Evolutionary conservation across 495 filamentous ascomycete species (phyloP), one percentile per base, ranked within the genome.

Genomic region (Xanthoparmelia taractica): DNA sequence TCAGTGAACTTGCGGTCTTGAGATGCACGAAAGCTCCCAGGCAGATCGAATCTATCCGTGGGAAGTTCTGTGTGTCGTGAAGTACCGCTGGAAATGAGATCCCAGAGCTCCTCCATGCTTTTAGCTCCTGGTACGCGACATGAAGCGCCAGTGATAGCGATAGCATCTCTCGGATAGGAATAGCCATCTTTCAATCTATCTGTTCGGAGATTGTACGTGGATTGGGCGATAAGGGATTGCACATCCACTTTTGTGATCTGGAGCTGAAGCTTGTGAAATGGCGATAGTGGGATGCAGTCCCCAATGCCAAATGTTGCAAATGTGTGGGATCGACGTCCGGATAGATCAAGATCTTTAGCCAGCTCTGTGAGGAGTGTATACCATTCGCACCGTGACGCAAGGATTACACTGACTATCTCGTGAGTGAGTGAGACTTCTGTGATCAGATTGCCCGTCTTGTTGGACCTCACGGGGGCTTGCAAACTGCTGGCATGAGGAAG

Each of bases 361-460:
- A 75, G 34, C n/a, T 65, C 61, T 31, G 63, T 61, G 4, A 75
- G 59, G 20, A 76, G 63, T 18, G 23, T 66, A 40, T 67, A 73
- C 74, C 74, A 76, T 62, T 77, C 72, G 43, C 73, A 77, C 13
- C 68, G 61, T 20, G 69, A 68, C n/a, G 71, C 68, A 8, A 77
- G 66, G 38, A 72, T 72, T n/a, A 63, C 70, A 31, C 47, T 68
- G 37, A 74, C 60, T n/a, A 68, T 36, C 58, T 75, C 73, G 18
- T 69, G 63, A 23, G 73, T 67, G 15, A 76, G 69, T 0, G 68
- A 64, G 8, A 59, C 67, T 31, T 47, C 18, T 25, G 36, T 58
- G 29, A 64, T 47, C 25, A 33, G 18, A 58, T 61, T 59, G 23
- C 72, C 74, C 5, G 65, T 66, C 34, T 36, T 52, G 59, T 74